These are phyloP conservation scores for Sporodiniella umbellata DNA, from an alignment of 371 early-diverging fungal species.

Conservation along the genomic window DNA sequence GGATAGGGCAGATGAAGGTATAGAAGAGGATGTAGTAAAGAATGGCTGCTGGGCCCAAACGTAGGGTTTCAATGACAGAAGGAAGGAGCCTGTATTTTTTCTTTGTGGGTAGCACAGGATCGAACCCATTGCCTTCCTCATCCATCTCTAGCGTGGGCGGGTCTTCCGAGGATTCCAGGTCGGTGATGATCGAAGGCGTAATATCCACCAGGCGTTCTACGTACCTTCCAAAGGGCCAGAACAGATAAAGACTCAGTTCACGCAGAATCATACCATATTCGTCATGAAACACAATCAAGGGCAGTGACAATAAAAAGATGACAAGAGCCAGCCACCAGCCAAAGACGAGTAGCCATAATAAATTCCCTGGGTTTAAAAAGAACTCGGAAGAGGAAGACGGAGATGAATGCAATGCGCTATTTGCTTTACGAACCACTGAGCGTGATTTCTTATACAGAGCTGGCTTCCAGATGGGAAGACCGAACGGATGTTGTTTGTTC, in stretches of 20 bases:
- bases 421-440: constrained; percentile 77
- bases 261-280: constrained; percentile 61
- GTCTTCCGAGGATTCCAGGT: too few species aligned
- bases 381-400: constrained; percentile 65
- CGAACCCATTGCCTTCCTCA: constrained; percentile 17
- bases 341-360: constrained; percentile 84
- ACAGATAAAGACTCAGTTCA: constrained; percentile 72
- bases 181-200: constrained; percentile 19
- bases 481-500: constrained; percentile 91
- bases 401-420: constrained; percentile 80
- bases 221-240: constrained; percentile 95
- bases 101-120: constrained; percentile 9
- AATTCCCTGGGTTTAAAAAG: constrained; percentile 79
- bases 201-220: constrained; percentile 57
- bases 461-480: constrained; percentile 95
- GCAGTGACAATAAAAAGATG: constrained; percentile 55
- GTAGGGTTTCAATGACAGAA: constrained; percentile 22
- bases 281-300: constrained; percentile 56
- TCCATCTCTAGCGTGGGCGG: constrained; percentile 7
- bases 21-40: constrained; percentile 60
- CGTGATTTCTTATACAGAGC: constrained; percentile 95
- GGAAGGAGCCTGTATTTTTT: constrained; percentile 14
- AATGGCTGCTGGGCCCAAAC: constrained; percentile 59
- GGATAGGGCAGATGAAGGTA: constrained; percentile 64
- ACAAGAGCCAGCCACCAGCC: constrained; percentile 90